phyloP scores from a whole-genome alignment of 345 rosid genomes.

The Dovyalis caffra region DNA sequence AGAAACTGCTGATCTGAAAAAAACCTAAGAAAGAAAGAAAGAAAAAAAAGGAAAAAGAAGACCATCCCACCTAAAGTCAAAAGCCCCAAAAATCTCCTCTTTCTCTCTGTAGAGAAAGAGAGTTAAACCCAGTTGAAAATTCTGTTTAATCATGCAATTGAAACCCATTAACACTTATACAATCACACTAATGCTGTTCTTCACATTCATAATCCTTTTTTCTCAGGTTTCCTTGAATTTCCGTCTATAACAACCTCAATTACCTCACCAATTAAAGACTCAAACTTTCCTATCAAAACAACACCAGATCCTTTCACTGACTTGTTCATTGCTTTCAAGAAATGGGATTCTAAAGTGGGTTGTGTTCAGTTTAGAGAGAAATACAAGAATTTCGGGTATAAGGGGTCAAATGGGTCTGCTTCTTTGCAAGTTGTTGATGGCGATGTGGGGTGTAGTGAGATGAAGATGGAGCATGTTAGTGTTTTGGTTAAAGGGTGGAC shows the following conservation, averaged over 20 bases:
- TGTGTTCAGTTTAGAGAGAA: conserved; percentile 60
- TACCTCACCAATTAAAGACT: conserved; percentile 6
- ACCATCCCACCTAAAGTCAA: neutral
- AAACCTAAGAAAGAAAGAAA: neutral
- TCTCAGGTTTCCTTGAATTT: conserved; percentile 75
- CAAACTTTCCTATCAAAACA: conserved; percentile 1
- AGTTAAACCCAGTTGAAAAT: neutral
- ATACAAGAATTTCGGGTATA: conserved; percentile 29
- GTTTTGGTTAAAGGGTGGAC: conserved; percentile 94
- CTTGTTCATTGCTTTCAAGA: conserved; percentile 46
- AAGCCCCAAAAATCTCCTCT: neutral
- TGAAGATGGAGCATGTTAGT: conserved; percentile 62
- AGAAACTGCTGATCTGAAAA: neutral
- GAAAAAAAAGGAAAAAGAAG: no score
- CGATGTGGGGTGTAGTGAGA: conserved; percentile 43
- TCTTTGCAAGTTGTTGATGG: conserved; percentile 51
- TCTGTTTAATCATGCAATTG: conserved; percentile 46
- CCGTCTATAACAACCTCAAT: conserved; percentile 51
- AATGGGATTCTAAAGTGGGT: conserved; percentile 85
- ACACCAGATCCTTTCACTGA: conserved; percentile 58
- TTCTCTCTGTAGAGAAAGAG: neutral
- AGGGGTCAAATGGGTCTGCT: conserved; percentile 42
- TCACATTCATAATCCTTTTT: conserved; percentile 63
- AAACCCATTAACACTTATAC: conserved; percentile 54
- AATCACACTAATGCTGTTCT: conserved; percentile 53